Percentiles rank a stretch among this genome's conserved stretches.
phyloP scores from a whole-genome alignment of 1,139 yeast genomes.

The Debaryomyces coudertii region DNA sequence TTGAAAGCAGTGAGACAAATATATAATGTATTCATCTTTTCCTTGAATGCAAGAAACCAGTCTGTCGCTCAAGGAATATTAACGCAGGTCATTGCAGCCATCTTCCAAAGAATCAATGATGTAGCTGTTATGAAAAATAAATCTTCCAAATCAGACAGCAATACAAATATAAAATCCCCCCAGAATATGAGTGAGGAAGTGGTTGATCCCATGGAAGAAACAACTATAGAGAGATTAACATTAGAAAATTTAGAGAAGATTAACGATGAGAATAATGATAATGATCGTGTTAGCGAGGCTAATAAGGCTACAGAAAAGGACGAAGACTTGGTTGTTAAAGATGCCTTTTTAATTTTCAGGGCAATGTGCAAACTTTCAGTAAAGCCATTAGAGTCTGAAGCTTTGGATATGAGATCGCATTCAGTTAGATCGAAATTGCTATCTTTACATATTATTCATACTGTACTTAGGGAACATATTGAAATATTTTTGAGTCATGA shows the following conservation, averaged over 20 bases:
- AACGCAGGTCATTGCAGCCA: slow-evolving; percentile 85
- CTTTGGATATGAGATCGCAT: slow-evolving; percentile 84
- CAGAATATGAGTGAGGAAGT: slow-evolving; percentile 25
- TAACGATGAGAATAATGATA: slow-evolving; percentile 54
- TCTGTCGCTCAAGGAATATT: slow-evolving; percentile 94
- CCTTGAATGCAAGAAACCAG: slow-evolving; percentile 81
- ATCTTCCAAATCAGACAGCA: slow-evolving; percentile 23
- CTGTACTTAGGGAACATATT: slow-evolving; percentile 82
- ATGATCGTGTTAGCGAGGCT: slow-evolving; percentile 54
- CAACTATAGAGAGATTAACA: slow-evolving; percentile 48
- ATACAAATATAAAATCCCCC: slow-evolving; percentile 25
- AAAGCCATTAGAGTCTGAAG: slow-evolving; percentile 71
- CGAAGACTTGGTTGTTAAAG: slow-evolving; percentile 75
- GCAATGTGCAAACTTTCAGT: slow-evolving; percentile 93
- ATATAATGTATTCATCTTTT: slow-evolving; percentile 86
- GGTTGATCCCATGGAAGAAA: slow-evolving; percentile 18
- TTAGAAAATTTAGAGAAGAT: slow-evolving; percentile 59
- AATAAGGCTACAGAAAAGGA: slow-evolving; percentile 49
- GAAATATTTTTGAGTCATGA: slow-evolving; percentile 74
- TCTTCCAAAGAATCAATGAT: slow-evolving; percentile 72
- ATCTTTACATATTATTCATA: slow-evolving; percentile 85
- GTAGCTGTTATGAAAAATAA: slow-evolving; percentile 22
- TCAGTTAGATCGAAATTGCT: slow-evolving; percentile 88
- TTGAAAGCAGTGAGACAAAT: slow-evolving; percentile 91
- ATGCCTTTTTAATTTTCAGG: slow-evolving; percentile 89